phyloP scores from a whole-genome alignment of 2,329 filamentous ascomycete species.

The Aspergillus sp. region DNA sequence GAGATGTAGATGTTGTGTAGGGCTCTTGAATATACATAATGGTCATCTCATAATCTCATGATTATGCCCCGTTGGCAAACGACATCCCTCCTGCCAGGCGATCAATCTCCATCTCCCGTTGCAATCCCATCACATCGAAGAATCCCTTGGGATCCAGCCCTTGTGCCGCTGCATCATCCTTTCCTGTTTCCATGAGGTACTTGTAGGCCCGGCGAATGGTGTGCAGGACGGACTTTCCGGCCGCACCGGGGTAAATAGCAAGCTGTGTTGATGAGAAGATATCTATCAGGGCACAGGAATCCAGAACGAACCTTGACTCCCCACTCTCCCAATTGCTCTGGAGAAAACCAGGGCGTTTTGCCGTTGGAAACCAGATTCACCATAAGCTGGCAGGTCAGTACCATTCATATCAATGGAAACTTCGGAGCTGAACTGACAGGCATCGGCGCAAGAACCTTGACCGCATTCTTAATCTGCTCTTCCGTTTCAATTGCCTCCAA shows the following conservation, averaged over 20 bases:
- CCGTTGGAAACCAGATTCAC: conserved; percentile 1
- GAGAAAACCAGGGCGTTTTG: conserved; percentile 2
- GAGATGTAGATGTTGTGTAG: too few species aligned
- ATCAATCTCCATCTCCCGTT: conserved; percentile 8
- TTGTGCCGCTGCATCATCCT: conserved; percentile 6
- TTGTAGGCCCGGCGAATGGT: conserved; percentile 7
- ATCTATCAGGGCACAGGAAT: neutral
- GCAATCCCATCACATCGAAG: conserved; percentile 8
- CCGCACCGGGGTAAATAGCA: conserved; percentile 1
- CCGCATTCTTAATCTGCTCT: conserved; percentile 9
- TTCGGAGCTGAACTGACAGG: conserved; percentile 3
- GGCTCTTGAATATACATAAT: neutral
- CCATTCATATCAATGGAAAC: too few species aligned
- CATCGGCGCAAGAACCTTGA: conserved; percentile 9
- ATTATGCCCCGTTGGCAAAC: neutral
- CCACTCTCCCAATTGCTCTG: conserved; percentile 4
- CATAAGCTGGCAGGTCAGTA: neutral
- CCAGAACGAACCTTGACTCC: neutral
- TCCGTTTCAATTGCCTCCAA: conserved; percentile 21
- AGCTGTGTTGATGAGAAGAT: neutral
- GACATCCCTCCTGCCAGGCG: conserved; percentile 4
- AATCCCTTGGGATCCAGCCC: conserved; percentile 7
- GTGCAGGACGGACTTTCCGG: conserved; percentile 5
- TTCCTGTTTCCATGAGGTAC: conserved; percentile 7
- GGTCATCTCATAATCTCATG: too few species aligned